Percentiles rank a stretch among this genome's conserved stretches.
phyloP scores from a whole-genome alignment of 2,329 filamentous ascomycete genomes.

The Nemania sp. region DNA sequence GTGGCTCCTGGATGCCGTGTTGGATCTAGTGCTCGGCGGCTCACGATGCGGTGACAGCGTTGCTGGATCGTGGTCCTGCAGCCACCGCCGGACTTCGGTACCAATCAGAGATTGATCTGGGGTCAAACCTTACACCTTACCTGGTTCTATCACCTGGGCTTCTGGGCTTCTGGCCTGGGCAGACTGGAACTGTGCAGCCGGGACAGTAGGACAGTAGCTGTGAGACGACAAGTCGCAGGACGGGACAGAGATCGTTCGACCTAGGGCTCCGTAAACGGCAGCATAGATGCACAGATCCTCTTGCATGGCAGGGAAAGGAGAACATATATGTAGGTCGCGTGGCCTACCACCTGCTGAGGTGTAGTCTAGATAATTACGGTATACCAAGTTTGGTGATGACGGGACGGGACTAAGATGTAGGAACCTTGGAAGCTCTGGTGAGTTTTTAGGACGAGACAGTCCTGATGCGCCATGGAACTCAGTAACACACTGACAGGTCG shows the following conservation, averaged over 20 bases:
- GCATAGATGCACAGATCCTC: background rate
- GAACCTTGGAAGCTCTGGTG: no score
- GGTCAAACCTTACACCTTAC: background rate
- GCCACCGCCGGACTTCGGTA: slow-evolving; percentile 14
- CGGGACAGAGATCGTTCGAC: slow-evolving; percentile 11
- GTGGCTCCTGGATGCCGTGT: slow-evolving; percentile 1
- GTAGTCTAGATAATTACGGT: no score
- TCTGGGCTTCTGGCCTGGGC: no score
- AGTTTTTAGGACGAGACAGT: no score
- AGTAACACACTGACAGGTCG: no score
- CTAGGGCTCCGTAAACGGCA: slow-evolving; percentile 19
- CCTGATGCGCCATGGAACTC: no score
- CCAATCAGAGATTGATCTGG: background rate
- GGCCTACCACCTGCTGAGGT: no score
- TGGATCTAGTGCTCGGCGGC: slow-evolving; percentile 3
- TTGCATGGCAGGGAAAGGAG: slow-evolving; percentile 1
- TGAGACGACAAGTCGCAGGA: slow-evolving; percentile 2
- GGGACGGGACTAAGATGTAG: no score
- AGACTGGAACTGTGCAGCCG: no score
- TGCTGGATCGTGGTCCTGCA: slow-evolving; percentile 16
- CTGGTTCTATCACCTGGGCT: no score
- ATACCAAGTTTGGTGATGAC: no score
- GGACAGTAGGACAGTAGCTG: no score
- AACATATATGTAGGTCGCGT: slow-evolving; percentile 9
- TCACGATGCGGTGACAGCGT: slow-evolving; percentile 22